phyloP scores from a whole-genome alignment of 371 early-diverging fungal species.

The Quaeritorhiza haematococci region DNA sequence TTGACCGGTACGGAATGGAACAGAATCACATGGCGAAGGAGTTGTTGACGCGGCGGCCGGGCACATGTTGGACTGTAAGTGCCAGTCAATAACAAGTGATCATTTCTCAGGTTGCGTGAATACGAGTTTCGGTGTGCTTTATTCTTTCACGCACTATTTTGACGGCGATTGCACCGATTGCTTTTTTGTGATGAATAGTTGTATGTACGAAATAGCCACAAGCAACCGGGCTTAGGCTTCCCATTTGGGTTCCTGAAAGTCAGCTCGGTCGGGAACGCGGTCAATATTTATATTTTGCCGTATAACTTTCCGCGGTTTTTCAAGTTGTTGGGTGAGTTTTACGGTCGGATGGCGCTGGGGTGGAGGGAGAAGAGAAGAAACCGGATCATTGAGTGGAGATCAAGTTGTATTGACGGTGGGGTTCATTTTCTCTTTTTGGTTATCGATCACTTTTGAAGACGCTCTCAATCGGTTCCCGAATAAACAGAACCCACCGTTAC shows the following conservation, averaged over 20 bases:
- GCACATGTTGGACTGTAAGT: conserved; percentile 31
- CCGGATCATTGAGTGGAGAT: conserved; percentile 9
- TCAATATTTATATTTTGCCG: conserved; percentile 62
- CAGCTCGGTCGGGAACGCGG: conserved; percentile 47
- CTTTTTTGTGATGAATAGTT: conserved; percentile 43
- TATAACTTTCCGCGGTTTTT: conserved; percentile 67
- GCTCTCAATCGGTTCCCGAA: no score
- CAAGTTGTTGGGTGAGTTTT: conserved; percentile 39
- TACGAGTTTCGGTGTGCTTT: no score
- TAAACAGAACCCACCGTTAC: no score
- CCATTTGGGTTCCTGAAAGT: conserved; percentile 67
- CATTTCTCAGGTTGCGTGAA: no score
- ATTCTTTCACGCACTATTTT: background rate
- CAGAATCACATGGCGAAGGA: conserved; percentile 15
- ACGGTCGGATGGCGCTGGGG: background rate
- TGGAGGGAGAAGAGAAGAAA: conserved; percentile 1
- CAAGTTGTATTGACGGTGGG: background rate
- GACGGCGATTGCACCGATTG: conserved; percentile 17
- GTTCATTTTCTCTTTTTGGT: background rate
- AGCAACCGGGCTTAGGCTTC: conserved; percentile 48
- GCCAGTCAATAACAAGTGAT: no score
- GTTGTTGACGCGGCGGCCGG: conserved; percentile 8
- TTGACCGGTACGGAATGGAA: conserved; percentile 62
- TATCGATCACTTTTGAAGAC: background rate
- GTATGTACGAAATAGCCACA: conserved; percentile 53